A percentile compares a stretch with the other conserved stretches of the same genome.
phyloP scores from a whole-genome alignment of 78 protist genomes.

The Speleostelium caveatum region DNA sequence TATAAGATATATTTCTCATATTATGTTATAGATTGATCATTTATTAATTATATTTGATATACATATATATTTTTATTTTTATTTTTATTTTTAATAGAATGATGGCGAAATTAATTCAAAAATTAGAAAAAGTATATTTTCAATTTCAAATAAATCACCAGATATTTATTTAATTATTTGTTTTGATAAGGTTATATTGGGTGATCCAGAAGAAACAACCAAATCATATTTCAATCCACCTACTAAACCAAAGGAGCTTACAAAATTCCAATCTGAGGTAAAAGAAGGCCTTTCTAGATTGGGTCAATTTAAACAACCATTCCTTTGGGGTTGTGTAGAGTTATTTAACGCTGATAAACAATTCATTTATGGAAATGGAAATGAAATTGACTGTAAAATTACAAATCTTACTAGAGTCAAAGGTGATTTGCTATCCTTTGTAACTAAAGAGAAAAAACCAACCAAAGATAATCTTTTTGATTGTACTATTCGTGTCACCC shows the following conservation, averaged over 20 bases:
- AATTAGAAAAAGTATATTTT: constrained; percentile 29
- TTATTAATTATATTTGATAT: background rate
- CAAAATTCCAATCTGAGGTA: constrained; percentile 32
- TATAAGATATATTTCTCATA: background rate
- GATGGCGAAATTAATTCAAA: constrained; percentile 28
- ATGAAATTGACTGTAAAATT: constrained; percentile 7
- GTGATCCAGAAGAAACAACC: constrained; percentile 74
- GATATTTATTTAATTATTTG: constrained; percentile 56
- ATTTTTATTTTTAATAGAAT: constrained; percentile 17
- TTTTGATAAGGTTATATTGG: constrained; percentile 67
- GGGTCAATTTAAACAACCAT: constrained; percentile 49
- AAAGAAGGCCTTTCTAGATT: constrained; percentile 19
- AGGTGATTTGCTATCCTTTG: constrained; percentile 22
- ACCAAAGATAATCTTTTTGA: constrained; percentile 22
- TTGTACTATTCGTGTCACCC: background rate
- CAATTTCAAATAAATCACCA: constrained; percentile 1
- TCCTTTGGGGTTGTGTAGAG: constrained; percentile 61
- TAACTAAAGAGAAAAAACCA: constrained; percentile 16
- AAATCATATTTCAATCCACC: constrained; percentile 44
- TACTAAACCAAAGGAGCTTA: constrained; percentile 52
- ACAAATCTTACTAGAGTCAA: constrained; percentile 7
- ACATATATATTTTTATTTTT: background rate
- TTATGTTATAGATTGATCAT: background rate
- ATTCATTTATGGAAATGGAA: constrained; percentile 12
- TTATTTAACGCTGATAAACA: constrained; percentile 18